Evolutionary conservation across 2,329 filamentous ascomycete genomes (phyloP).

Genomic region (Lasiodiplodia sp.): DNA sequence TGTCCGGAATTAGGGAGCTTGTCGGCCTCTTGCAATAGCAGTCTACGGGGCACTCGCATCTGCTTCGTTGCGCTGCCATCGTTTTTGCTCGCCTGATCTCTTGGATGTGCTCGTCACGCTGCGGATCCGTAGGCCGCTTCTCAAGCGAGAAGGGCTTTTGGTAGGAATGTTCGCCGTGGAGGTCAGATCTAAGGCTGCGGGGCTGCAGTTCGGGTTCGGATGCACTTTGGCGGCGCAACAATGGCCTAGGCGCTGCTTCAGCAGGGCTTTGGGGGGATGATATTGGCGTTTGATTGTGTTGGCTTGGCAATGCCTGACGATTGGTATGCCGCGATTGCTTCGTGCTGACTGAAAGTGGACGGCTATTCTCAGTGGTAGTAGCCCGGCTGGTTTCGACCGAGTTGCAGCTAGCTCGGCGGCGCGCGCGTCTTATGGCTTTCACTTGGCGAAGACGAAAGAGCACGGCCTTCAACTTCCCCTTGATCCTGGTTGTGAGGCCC

Average conservation of each 20-base stretch:
- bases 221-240: slow-evolving; percentile 13
- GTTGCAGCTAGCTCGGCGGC: slow-evolving; percentile 7
- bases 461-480: slow-evolving; percentile 11
- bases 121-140: neutral
- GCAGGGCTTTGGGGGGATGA: neutral
- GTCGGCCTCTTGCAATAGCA: slow-evolving; percentile 24
- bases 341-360: neutral
- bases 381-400: slow-evolving; percentile 1
- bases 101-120: neutral
- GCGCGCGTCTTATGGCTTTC: slow-evolving; percentile 8
- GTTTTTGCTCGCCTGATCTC: slow-evolving; percentile 1
- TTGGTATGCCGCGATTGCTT: neutral
- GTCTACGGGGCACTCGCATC: slow-evolving; percentile 10
- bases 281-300: neutral
- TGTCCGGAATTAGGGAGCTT: slow-evolving; percentile 24
- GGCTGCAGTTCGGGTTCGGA: slow-evolving; percentile 6
- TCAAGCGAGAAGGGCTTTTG: neutral
- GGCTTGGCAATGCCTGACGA: neutral
- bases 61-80: neutral
- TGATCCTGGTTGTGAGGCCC: neutral
- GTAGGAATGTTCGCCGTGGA: slow-evolving; percentile 1
- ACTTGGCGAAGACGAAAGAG: neutral
- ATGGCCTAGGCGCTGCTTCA: neutral
- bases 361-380: slow-evolving; percentile 16
- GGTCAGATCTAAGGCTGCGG: neutral